Evolutionary conservation across 208 protist species (phyloP).

Genomic region (Trypanosoma melophagium): DNA sequence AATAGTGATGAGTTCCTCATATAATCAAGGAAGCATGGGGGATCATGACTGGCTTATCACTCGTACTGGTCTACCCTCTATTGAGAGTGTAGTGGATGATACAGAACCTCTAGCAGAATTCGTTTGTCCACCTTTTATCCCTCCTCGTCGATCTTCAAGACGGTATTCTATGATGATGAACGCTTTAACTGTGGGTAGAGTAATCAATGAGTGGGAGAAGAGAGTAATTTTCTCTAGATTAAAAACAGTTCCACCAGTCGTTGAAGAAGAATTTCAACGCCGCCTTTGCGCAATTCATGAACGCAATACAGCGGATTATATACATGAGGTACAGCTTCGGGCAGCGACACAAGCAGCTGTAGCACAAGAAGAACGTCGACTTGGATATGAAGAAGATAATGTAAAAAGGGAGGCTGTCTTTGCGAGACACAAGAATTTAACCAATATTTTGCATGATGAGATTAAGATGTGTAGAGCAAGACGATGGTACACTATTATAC

Average conservation of each 20-base stretch:
- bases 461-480: conserved; percentile 45
- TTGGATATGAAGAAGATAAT: conserved; percentile 38
- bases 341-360: conserved; percentile 26
- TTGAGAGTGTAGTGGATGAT: conserved; percentile 16
- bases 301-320: conserved; percentile 49
- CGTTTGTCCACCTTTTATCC: conserved; percentile 44
- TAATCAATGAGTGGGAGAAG: conserved; percentile 64
- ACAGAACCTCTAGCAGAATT: conserved; percentile 38
- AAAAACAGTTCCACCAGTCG: conserved; percentile 31
- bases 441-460: conserved; percentile 56
- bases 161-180: conserved; percentile 35
- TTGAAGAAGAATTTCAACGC: conserved; percentile 55
- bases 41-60: conserved; percentile 37
- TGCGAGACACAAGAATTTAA: conserved; percentile 59
- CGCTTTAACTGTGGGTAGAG: conserved; percentile 16
- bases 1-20: not conserved
- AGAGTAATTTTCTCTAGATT: conserved; percentile 55
- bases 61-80: conserved; percentile 8
- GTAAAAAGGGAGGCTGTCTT: conserved; percentile 50
- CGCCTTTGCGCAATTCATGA: conserved; percentile 35
- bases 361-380: conserved; percentile 7
- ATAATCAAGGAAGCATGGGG: not conserved
- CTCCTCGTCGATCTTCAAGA: conserved; percentile 17
- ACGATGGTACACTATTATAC: conserved; percentile 73
- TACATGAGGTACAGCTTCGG: conserved; percentile 35